These are phyloP conservation scores for Glycine soja DNA, from an alignment of 306 rosid species.

Conservation along the genomic window DNA sequence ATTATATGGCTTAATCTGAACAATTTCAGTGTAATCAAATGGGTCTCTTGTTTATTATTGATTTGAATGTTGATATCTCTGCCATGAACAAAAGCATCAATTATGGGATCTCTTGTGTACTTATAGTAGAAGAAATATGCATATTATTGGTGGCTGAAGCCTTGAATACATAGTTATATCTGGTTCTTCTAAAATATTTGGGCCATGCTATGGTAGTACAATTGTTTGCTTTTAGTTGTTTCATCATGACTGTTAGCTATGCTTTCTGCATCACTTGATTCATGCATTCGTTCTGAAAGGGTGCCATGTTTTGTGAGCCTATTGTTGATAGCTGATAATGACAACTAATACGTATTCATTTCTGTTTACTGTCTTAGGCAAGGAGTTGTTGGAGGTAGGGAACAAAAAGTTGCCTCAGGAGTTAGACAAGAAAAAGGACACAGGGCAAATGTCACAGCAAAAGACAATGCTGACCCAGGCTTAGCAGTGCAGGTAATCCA, in stretches of 20 bases:
- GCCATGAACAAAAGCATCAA: conserved; percentile 27
- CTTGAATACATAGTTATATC: conserved; percentile 6
- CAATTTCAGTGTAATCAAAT: conserved; percentile 19
- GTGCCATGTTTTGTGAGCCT: conserved; percentile 33
- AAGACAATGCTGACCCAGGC: conserved; percentile 49
- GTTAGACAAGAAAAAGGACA: conserved; percentile 63
- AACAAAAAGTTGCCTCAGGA: conserved; percentile 54
- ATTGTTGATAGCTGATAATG: conserved; percentile 12
- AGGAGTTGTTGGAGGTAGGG: conserved; percentile 62
- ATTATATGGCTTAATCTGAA: conserved; percentile 35
- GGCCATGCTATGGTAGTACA: background rate
- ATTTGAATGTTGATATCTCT: conserved; percentile 25
- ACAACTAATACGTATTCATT: conserved; percentile 16
- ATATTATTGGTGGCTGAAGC: conserved; percentile 31
- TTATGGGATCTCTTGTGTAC: background rate
- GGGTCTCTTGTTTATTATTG: conserved; percentile 36
- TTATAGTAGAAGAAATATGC: background rate
- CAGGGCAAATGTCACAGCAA: conserved; percentile 44
- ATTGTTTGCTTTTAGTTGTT: conserved; percentile 26
- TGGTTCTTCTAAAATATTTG: conserved; percentile 9
- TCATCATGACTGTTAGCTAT: conserved; percentile 8
- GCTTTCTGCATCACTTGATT: conserved; percentile 35
- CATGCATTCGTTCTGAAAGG: conserved; percentile 24
- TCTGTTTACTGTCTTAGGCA: conserved; percentile 58
- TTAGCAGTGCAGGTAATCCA: conserved; percentile 62